Base-by-base conservation (phyloP, 768 basidiomycete genomes). In the Serendipita vermifera region DNA sequence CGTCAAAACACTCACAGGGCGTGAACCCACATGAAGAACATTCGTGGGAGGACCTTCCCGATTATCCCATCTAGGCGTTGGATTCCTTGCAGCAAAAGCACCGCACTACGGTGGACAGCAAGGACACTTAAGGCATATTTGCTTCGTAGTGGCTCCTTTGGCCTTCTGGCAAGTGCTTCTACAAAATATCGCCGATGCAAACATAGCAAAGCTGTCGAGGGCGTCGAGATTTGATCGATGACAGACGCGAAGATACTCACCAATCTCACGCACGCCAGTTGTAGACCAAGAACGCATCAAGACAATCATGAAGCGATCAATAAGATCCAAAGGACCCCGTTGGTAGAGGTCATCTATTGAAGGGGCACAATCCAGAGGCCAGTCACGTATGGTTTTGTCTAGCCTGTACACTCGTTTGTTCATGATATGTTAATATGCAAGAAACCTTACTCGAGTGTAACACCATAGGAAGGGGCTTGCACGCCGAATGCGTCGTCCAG, bases 121-220 rank as follows among this genome's bases (percentile, higher is more conserved):
- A 85, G 71, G 11, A 82, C 81, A 1, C 83, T 85, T 5, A 82
- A 81, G 20, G 83, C 81, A 63, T 78, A 80, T 46, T 71, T 72
- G 67, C 84, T 81, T 51, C 72, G 70, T 48, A 83, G 70, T 58
- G 79, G 77, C 62, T 83, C 81, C 0, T 74, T 64, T 6, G 71
- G 68, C 17, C 69, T 67, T 60, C 78, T 77, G 54, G 73, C 81
- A 71, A 86, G 73, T 2, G 82, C 81, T 55, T 79, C 76, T 26
- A 79, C 81, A 61, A 85, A 85, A 65, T 75, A 82, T 27, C 76
- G 76, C 56, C 83, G 72, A 66, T 86, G 83, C 33, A 85, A 64
- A 62, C 84, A 82, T 17, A 85, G 70, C 48, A 85, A 70, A 39
- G 81, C 83, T 83, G 63, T 56, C 77, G n/a, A 75, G 58, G 33